Evolutionary conservation across 2,329 filamentous ascomycete species (phyloP), one percentile per base, ranked within the genome.

Genomic region (Chaetothyriales sp.): DNA sequence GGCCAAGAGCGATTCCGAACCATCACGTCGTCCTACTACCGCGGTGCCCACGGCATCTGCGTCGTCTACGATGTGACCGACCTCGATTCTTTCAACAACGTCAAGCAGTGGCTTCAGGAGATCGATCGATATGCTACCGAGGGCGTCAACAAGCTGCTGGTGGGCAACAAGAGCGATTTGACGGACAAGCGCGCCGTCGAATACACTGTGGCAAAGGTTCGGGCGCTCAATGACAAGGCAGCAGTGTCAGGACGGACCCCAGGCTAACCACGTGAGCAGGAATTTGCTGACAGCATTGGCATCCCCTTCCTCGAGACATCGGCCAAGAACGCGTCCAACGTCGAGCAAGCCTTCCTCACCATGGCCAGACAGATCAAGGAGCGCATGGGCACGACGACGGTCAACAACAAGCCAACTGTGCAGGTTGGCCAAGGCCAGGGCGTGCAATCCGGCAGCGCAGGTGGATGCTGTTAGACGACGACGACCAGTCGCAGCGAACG

Each of bases 81-180:
- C 70, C 95, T 96, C 90, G 92, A 96, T 71, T 95, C 87, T 26
- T 98, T 98, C 86, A 96, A 98, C 83, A 98, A 96, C 76, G 92
- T 98, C 65, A 96, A 98, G 85, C 92, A 98, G 78, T 98, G 92
- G 92, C 81, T 98, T 56, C 92, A 98, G 72, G 92, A 98, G 76
- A 98, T 98, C 64, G 92, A 98, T 76, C 83, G 92, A 70, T 96
- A 98, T 66, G 92, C 92, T 63, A 98, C 92, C 61, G 92, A 98
- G 74, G 92, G 92, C 60, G 92, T 98, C 66, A 98, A 98, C 81
- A 98, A 98, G 80, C 79, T 98, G 60, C 82, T 98, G 56, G 90
- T 98, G 57, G 92, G 92, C 66, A 98, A 98, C 84, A 98, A 98
- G 84, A 95, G 88, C 73, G 92, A 98, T 85, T 96, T 98, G 88